Conservation (phyloP, 768 basidiomycete genomes). For the Kwoniella mangroviensis region DNA sequence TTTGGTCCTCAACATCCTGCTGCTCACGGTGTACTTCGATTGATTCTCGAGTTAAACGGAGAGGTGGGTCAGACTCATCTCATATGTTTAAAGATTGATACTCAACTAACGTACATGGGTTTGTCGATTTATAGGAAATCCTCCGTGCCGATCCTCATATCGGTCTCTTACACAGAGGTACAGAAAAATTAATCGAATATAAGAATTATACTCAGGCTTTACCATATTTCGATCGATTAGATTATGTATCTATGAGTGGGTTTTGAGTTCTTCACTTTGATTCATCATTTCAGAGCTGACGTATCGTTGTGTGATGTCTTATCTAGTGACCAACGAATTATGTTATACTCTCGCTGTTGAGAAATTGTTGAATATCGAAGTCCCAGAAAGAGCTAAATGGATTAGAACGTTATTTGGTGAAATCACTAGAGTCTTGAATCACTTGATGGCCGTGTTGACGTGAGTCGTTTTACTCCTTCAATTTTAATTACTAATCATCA, state of each 20-base stretch:
- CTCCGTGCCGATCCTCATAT: conserved; percentile 68
- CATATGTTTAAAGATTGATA: neutral
- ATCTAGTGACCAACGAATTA: conserved; percentile 93
- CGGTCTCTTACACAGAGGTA: conserved; percentile 93
- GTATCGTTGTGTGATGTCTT: neutral
- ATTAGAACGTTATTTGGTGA: conserved; percentile 96
- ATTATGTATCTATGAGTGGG: conserved; percentile 99
- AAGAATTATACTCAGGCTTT: conserved; percentile 97
- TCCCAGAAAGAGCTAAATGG: conserved; percentile 97
- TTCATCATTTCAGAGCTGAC: too few species aligned
- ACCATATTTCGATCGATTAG: conserved; percentile 97
- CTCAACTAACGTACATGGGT: neutral
- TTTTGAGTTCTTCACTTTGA: conserved; percentile 33
- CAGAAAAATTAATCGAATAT: conserved; percentile 98
- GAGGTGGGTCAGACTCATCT: conserved; percentile 63
- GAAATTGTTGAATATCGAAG: conserved; percentile 94
- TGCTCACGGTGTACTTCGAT: conserved; percentile 94
- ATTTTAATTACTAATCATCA: neutral
- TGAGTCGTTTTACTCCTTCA: conserved; percentile 25
- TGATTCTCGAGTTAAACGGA: conserved; percentile 96
- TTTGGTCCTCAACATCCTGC: conserved; percentile 99
- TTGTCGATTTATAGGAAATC: conserved; percentile 47
- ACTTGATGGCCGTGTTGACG: conserved; percentile 95
- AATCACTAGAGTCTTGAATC: conserved; percentile 93
- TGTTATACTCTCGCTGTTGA: conserved; percentile 97